Evolutionary conservation across 2,329 filamentous ascomycete species (phyloP).

Genomic region (Xylariaceae sp.): DNA sequence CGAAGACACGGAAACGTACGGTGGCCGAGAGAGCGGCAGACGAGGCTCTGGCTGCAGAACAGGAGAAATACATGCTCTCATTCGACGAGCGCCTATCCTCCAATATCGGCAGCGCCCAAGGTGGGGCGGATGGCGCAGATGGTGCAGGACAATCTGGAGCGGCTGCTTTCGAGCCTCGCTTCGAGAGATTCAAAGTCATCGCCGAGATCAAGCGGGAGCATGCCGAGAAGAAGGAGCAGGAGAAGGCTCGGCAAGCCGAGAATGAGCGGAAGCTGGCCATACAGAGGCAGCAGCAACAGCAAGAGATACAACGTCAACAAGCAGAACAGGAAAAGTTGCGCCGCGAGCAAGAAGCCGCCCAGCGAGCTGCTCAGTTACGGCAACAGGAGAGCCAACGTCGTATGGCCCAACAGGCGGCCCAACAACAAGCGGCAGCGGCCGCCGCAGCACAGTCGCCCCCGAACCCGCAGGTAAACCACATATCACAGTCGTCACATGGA

Average conservation of each 20-base stretch:
- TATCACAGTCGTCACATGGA: constrained; percentile 33
- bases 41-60: constrained; percentile 80
- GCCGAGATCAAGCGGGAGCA: constrained; percentile 75
- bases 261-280: constrained; percentile 45
- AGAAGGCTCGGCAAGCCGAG: constrained; percentile 61
- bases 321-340: constrained; percentile 29
- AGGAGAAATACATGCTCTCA: constrained; percentile 87
- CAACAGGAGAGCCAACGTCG: constrained; percentile 21
- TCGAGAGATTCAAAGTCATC: constrained; percentile 87
- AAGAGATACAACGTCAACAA: constrained; percentile 36
- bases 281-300: constrained; percentile 38
- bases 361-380: constrained; percentile 33
- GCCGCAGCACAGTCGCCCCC: constrained; percentile 26
- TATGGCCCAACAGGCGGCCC: constrained; percentile 17
- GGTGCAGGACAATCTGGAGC: constrained; percentile 65
- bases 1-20: constrained; percentile 86
- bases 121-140: constrained; percentile 53
- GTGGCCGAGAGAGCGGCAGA: constrained; percentile 92
- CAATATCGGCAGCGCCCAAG: constrained; percentile 48
- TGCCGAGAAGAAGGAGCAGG: constrained; percentile 67
- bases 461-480: constrained; percentile 22
- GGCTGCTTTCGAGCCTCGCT: constrained; percentile 73
- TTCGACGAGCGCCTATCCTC: constrained; percentile 75
- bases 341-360: constrained; percentile 27
- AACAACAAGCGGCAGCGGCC: constrained; percentile 22